Evolutionary conservation across 164 flowering plant species (phyloP).

Genomic region (Cinnamomum chago): DNA sequence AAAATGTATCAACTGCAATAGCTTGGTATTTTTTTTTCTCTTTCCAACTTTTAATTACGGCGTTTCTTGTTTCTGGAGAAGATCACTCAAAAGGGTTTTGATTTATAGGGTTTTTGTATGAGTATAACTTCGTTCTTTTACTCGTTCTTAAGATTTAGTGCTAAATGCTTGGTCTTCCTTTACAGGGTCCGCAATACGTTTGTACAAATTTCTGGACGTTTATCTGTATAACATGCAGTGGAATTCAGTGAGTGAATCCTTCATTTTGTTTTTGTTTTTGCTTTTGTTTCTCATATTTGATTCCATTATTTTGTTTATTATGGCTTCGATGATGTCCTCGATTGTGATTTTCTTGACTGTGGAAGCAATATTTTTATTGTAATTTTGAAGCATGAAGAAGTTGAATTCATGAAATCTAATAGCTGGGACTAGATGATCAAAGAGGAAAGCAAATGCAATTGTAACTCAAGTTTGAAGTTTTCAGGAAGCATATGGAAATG

Average conservation of each 20-base stretch:
- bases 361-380: neutral
- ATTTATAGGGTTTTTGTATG: too few relatives aligned
- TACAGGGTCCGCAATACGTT: conserved; percentile 88
- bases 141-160: neutral
- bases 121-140: neutral
- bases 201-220: conserved; percentile 82
- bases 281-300: neutral
- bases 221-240: conserved; percentile 78
- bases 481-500: neutral
- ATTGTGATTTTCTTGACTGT: neutral
- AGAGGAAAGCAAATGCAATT: neutral
- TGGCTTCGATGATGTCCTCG: neutral
- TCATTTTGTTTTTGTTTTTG: neutral
- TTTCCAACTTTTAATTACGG: too few relatives aligned
- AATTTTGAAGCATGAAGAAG: neutral
- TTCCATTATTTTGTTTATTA: too few relatives aligned
- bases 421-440: neutral
- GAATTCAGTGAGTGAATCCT: conserved; percentile 50
- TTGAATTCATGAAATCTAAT: neutral
- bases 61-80: neutral
- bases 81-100: neutral
- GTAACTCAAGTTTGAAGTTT: neutral
- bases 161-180: neutral
- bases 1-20: conserved; percentile 82
- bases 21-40: conserved; percentile 5